Evolutionary conservation across 2,329 filamentous ascomycete species (phyloP).

Genomic region (Orbilia ellipsospora): DNA sequence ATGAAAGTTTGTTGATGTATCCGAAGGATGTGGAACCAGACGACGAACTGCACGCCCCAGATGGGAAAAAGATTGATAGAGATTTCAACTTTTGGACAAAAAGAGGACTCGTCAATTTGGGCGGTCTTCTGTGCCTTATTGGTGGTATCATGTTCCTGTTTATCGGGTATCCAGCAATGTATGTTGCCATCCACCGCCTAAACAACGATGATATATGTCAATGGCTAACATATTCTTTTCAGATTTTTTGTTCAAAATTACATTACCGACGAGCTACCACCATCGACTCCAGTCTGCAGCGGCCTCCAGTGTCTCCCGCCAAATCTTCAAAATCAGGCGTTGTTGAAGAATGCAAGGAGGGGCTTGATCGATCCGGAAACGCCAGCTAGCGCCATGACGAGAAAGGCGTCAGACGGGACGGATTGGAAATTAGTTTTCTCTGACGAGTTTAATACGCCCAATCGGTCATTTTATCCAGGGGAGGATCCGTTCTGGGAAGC

Average conservation of each 20-base stretch:
- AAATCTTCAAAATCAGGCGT: conserved; percentile 62
- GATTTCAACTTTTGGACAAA: conserved; percentile 74
- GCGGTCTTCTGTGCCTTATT: conserved; percentile 71
- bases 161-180: conserved; percentile 77
- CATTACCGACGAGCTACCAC: conserved; percentile 11
- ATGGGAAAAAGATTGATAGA: conserved; percentile 71
- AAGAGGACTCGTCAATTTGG: conserved; percentile 73
- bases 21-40: conserved; percentile 80
- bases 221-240: conserved; percentile 16
- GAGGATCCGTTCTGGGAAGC: conserved; percentile 76
- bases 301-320: conserved; percentile 67
- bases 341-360: conserved; percentile 70
- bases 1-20: conserved; percentile 73
- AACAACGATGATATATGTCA: neutral
- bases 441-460: conserved; percentile 76
- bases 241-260: conserved; percentile 52
- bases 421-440: conserved; percentile 75
- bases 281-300: conserved; percentile 60
- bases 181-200: conserved; percentile 61
- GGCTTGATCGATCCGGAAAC: conserved; percentile 76
- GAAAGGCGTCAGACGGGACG: conserved; percentile 70
- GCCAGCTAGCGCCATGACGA: conserved; percentile 69
- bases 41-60: conserved; percentile 77
- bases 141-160: conserved; percentile 73
- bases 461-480: conserved; percentile 76